Base-by-base conservation (phyloP, 2,329 filamentous ascomycete genomes). In the Cyphellophora europaea region DNA sequence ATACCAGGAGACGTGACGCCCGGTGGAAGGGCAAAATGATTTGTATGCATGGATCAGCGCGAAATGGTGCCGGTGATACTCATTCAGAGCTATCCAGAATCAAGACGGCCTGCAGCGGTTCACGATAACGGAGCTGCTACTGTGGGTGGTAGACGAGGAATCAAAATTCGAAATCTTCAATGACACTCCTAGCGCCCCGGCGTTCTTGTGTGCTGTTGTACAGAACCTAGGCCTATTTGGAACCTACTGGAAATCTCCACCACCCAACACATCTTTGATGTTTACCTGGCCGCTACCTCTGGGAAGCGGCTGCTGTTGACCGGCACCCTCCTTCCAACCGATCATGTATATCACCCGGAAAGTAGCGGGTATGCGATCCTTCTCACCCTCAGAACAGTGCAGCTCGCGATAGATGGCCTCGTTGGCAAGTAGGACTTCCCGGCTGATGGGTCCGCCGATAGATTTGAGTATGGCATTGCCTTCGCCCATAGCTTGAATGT, bases 291-390 rank as follows among this genome's bases (percentile, higher is more conserved):
- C 91, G 45, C 81, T 93, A 1, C 91, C 91, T 47, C 91, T 74
- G 46, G 79, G 63, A 38, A 96, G 62, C 4, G 91, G 88, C 59
- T 89, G 69, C 2, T 79, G 69, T 61, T 96, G 88, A 35, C 79
- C 74, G 18, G 73, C 71, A 2, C 83, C 80, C 47, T 88, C 83
- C 55, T 89, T 93, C 91, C 91, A 98, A 0, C 91, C 91, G 59
- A 98, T 98, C 88, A 96, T 95, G 59, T 91, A 94, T 42, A 98
- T 95, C 49, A 94, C 72, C 48, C 91, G 74, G 55, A 95, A 98
- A 0, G 91, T 98, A 1, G 91, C 91, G 1, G 91, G 91, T 42
- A 91, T 69, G 1, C 62, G 59, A 25, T 56, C 53, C 14, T 53
- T 52, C 36, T 43, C 47, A 8, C 21, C 21, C 28, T 78, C 72